These are phyloP conservation scores for Pythium folliculosum DNA, from an alignment of 352 stramenopile species.

Conservation along the genomic window DNA sequence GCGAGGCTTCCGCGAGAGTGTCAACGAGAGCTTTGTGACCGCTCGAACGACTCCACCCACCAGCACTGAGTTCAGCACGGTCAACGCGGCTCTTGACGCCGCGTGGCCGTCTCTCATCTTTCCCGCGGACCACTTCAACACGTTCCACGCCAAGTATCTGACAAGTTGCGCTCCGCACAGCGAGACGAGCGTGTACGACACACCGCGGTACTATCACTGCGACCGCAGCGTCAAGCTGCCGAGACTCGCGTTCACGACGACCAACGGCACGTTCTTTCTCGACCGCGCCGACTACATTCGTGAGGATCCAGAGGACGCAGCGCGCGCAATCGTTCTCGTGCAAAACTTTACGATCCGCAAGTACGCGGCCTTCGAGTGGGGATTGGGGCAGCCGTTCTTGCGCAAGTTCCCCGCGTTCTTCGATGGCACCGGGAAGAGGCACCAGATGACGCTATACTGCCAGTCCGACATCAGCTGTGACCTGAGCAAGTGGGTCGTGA, in stretches of 20 bases:
- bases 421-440: background rate
- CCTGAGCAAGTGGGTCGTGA: background rate
- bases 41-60: background rate
- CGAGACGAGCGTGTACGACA: background rate
- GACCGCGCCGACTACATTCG: background rate
- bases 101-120: conserved; percentile 2
- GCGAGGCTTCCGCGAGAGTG: background rate
- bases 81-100: background rate
- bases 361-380: background rate
- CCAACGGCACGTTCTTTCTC: conserved; percentile 9
- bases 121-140: background rate
- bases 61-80: background rate
- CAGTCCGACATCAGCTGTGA: conserved; percentile 5
- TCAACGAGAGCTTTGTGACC: background rate
- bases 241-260: conserved; percentile 6
- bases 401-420: conserved; percentile 12
- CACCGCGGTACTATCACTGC: background rate
- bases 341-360: conserved; percentile 3
- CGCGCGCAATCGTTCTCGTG: conserved; percentile 1
- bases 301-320: background rate
- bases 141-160: conserved; percentile 6
- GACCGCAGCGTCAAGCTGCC: background rate
- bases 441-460: background rate
- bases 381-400: conserved; percentile 6
- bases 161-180: background rate